Evolutionary conservation across 2,329 filamentous ascomycete genomes (phyloP).

Genomic region (Aureobasidium namibiae): DNA sequence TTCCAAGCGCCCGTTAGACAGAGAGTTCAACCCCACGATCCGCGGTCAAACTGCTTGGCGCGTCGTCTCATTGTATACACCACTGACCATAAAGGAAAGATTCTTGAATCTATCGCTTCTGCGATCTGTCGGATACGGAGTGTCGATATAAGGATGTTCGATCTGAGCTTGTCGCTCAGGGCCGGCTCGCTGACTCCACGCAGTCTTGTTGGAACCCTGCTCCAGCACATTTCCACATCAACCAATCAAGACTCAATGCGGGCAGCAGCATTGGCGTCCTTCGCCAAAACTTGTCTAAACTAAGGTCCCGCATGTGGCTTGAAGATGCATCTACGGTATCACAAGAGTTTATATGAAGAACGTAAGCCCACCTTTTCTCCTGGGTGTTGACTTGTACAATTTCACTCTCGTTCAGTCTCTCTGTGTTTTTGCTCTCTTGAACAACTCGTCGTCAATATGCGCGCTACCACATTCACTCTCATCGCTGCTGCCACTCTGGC

Average conservation of each 20-base stretch:
- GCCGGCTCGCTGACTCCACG: too few relatives aligned
- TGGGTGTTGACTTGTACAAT: neutral
- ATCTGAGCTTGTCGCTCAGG: neutral
- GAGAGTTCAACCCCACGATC: neutral
- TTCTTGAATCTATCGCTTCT: neutral
- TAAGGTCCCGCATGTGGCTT: neutral
- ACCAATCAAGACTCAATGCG: neutral
- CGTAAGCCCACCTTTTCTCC: neutral
- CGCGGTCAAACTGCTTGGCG: neutral
- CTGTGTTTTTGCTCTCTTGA: neutral
- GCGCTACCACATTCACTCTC: neutral
- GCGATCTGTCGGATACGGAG: neutral
- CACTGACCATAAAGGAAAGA: neutral
- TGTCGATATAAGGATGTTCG: neutral
- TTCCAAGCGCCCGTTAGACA: neutral
- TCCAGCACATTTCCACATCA: neutral
- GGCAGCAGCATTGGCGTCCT: neutral
- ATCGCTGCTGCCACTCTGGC: slow-evolving; percentile 1
- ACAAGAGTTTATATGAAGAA: neutral
- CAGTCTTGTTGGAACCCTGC: neutral
- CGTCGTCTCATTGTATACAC: neutral
- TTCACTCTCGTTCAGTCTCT: neutral
- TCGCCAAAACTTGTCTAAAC: neutral
- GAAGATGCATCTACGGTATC: neutral
- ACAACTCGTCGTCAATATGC: neutral